phyloP scores from a whole-genome alignment of 208 protist species.

The Entamoeba histolytica region DNA sequence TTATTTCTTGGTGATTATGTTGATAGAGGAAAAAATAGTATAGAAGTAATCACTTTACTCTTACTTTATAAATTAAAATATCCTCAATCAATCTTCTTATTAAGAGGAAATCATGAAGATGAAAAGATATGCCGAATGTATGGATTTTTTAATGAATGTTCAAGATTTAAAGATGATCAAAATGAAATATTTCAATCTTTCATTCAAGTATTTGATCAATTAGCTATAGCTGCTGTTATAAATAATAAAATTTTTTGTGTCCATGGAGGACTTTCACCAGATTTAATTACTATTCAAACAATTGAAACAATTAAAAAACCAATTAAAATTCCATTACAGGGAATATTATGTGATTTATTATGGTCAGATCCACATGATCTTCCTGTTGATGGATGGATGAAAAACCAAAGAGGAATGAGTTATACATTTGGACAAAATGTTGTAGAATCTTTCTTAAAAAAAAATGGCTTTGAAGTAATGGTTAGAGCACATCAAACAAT shows the following conservation, averaged over 20 bases:
- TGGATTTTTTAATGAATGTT: conserved; percentile 94
- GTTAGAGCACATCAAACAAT: conserved; percentile 78
- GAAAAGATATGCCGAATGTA: conserved; percentile 88
- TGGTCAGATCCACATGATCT: conserved; percentile 86
- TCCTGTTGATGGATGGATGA: conserved; percentile 71
- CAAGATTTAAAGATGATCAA: conserved; percentile 29
- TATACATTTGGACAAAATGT: conserved; percentile 84
- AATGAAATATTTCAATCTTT: neutral
- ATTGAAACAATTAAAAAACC: conserved; percentile 77
- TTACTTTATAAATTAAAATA: conserved; percentile 30
- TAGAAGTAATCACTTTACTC: conserved; percentile 79
- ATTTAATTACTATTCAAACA: conserved; percentile 75
- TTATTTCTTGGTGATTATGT: conserved; percentile 98
- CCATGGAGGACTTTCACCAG: conserved; percentile 81
- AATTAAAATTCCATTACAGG: conserved; percentile 85
- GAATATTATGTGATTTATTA: conserved; percentile 91
- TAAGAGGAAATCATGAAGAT: conserved; percentile 96
- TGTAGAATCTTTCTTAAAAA: conserved; percentile 81
- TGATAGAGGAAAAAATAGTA: conserved; percentile 85
- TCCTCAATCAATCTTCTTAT: conserved; percentile 72
- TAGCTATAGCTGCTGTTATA: conserved; percentile 78
- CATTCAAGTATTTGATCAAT: conserved; percentile 19
- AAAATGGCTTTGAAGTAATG: conserved; percentile 92
- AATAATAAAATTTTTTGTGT: conserved; percentile 98
- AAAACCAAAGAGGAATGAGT: conserved; percentile 80